A percentile compares a stretch with the other conserved stretches of the same genome.
These are phyloP conservation scores for Sporisorium graminicola DNA, from an alignment of 1,284 basidiomycete genomes.

Conservation along the genomic window DNA sequence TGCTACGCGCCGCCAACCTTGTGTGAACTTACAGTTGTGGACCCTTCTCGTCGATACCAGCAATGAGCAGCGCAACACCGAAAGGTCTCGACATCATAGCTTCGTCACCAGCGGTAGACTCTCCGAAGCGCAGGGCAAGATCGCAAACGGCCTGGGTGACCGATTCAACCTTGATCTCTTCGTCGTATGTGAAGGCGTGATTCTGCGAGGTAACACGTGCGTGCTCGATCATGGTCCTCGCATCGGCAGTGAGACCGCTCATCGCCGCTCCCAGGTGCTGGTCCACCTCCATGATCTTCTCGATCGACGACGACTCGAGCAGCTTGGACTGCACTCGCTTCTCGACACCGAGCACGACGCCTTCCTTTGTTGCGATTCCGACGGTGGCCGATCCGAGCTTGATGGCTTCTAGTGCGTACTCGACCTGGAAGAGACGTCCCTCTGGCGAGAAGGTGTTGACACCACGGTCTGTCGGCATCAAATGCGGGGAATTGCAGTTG, in stretches of 20 bases:
- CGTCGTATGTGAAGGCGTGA: constrained; percentile 97
- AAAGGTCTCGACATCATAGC: constrained; percentile 95
- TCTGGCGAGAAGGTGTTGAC: constrained; percentile 99
- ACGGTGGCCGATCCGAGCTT: constrained; percentile 92
- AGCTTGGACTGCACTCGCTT: constrained; percentile 98
- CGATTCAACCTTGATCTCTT: constrained; percentile 84
- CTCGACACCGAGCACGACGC: constrained; percentile 94
- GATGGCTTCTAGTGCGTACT: constrained; percentile 85
- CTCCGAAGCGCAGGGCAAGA: constrained; percentile 95
- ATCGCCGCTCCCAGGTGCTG: constrained; percentile 95
- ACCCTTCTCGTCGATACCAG: constrained; percentile 94
- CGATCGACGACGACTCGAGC: constrained; percentile 93
- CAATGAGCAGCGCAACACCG: constrained; percentile 96
- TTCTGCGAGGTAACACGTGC: constrained; percentile 92
- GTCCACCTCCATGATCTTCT: constrained; percentile 99
- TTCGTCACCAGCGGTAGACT: constrained; percentile 94
- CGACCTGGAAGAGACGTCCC: constrained; percentile 92
- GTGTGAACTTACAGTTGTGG: constrained; percentile 78
- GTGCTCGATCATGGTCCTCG: constrained; percentile 99
- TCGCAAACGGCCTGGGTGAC: constrained; percentile 98
- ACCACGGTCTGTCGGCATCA: constrained; percentile 80
- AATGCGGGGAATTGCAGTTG: neutral
- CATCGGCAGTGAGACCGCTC: constrained; percentile 97
- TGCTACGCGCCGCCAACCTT: too few relatives aligned
- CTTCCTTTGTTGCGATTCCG: constrained; percentile 79